These are phyloP conservation scores for Mucor lusitanicus DNA, from an alignment of 371 early-diverging fungal species.

Conservation along the genomic window DNA sequence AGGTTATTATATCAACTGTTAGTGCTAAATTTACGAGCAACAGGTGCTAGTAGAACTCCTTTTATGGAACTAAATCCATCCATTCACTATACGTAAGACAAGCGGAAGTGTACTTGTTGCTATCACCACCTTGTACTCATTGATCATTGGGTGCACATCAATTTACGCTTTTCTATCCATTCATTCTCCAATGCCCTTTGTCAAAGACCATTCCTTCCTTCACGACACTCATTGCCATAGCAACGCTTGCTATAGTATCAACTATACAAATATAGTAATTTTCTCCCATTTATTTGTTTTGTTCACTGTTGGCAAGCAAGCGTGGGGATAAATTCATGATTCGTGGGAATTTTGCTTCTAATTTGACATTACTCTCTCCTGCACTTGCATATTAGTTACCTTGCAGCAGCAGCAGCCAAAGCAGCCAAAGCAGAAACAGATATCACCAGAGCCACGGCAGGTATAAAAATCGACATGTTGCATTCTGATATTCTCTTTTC, in stretches of 20 bases:
- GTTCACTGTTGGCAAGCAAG: neutral
- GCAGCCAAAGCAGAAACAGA: too few species aligned
- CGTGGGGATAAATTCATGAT: constrained; percentile 18
- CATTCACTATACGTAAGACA: neutral
- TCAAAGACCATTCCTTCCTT: too few species aligned
- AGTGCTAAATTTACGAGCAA: too few species aligned
- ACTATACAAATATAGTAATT: neutral
- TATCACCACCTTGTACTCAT: neutral
- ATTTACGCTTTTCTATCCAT: neutral
- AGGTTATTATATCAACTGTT: neutral
- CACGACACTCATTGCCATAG: too few species aligned
- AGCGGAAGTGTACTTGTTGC: neutral
- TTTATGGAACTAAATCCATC: neutral
- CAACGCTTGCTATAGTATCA: neutral
- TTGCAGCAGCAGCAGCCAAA: neutral
- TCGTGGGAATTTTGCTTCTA: constrained; percentile 23
- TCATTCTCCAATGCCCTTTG: too few species aligned
- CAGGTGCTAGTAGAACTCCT: too few species aligned
- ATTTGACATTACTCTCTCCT: neutral
- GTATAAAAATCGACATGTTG: neutral
- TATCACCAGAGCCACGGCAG: neutral
- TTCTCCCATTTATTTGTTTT: neutral
- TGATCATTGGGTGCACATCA: neutral
- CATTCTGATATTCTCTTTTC: constrained; percentile 1
- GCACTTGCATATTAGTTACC: neutral